A percentile compares a stretch with the other conserved stretches of the same genome.
Evolutionary conservation across 2,329 filamentous ascomycete genomes (phyloP).

Genomic region (Neonectria faginata): DNA sequence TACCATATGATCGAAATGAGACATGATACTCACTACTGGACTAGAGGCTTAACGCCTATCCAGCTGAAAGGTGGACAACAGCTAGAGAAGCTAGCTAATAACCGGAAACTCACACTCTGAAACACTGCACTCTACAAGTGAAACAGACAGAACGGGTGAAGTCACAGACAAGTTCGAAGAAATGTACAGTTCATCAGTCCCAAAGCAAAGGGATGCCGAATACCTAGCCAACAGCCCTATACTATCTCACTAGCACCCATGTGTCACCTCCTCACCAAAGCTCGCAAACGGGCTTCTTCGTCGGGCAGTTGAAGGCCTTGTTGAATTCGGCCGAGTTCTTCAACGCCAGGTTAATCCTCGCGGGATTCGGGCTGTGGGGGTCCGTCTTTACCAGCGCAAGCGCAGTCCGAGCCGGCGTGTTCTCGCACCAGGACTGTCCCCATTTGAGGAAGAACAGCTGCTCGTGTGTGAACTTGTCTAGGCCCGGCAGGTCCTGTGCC

Average conservation of each 20-base stretch:
- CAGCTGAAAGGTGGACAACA: background rate
- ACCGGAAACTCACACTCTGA: background rate
- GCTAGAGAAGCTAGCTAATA: background rate
- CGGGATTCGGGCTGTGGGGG: slow-evolving; percentile 72
- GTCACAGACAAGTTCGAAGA: too few relatives aligned
- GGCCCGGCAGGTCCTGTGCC: slow-evolving; percentile 67
- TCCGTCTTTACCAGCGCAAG: slow-evolving; percentile 70
- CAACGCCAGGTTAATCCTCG: slow-evolving; percentile 72
- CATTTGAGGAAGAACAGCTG: slow-evolving; percentile 78
- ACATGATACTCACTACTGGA: too few relatives aligned
- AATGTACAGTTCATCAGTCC: too few relatives aligned
- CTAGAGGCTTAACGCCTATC: too few relatives aligned
- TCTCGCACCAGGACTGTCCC: slow-evolving; percentile 75
- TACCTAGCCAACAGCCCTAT: too few relatives aligned
- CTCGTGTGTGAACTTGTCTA: slow-evolving; percentile 72
- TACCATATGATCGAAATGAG: background rate
- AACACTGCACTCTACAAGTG: background rate
- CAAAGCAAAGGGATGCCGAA: too few relatives aligned
- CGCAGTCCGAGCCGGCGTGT: slow-evolving; percentile 68
- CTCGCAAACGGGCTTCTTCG: slow-evolving; percentile 75
- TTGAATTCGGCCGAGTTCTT: slow-evolving; percentile 75
- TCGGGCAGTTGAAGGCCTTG: slow-evolving; percentile 74
- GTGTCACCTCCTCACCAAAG: slow-evolving; percentile 65
- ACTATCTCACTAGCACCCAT: too few relatives aligned
- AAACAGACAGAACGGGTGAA: too few relatives aligned